Conservation (phyloP, 2,329 filamentous ascomycete genomes). For the Basipetospora sp. region DNA sequence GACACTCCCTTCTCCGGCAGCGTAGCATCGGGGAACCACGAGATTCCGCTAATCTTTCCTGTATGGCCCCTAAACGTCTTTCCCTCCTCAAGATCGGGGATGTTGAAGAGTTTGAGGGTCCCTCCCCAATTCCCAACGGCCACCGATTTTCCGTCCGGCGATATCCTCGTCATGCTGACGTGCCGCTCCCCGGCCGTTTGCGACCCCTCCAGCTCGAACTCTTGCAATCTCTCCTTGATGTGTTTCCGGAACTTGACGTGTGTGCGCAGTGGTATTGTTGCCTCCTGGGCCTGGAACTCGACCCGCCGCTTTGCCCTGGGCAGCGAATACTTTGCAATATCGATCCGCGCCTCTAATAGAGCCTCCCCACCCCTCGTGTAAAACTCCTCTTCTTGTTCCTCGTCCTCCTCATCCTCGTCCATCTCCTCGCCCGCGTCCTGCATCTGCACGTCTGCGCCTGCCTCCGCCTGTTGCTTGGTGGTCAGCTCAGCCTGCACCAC, state of each 20-base stretch:
- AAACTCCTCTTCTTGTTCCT: slow-evolving; percentile 80
- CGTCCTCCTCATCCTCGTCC: slow-evolving; percentile 45
- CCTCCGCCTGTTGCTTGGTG: slow-evolving; percentile 9
- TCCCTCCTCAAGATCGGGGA: slow-evolving; percentile 69
- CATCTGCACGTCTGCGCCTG: slow-evolving; percentile 46
- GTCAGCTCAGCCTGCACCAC: slow-evolving; percentile 49
- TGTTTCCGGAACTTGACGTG: slow-evolving; percentile 86
- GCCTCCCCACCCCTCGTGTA: slow-evolving; percentile 71
- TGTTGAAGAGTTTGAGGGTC: slow-evolving; percentile 68
- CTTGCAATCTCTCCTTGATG: slow-evolving; percentile 67
- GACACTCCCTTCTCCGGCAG: slow-evolving; percentile 57
- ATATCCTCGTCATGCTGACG: slow-evolving; percentile 80
- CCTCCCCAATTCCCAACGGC: slow-evolving; percentile 91
- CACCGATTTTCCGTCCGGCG: slow-evolving; percentile 67
- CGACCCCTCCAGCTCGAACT: slow-evolving; percentile 81
- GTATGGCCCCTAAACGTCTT: slow-evolving; percentile 68
- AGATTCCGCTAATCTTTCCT: slow-evolving; percentile 75
- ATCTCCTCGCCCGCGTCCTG: slow-evolving; percentile 36
- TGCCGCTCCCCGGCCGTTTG: slow-evolving; percentile 85
- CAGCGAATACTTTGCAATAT: slow-evolving; percentile 71
- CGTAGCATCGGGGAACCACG: slow-evolving; percentile 78
- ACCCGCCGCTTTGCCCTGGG: slow-evolving; percentile 66
- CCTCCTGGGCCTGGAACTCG: slow-evolving; percentile 63
- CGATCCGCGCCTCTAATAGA: slow-evolving; percentile 59
- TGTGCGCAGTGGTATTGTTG: slow-evolving; percentile 68